A percentile compares a stretch with the other conserved stretches of the same genome.
These are phyloP conservation scores for Seiridium cupressi DNA, from an alignment of 2,329 filamentous ascomycete genomes.

Conservation along the genomic window DNA sequence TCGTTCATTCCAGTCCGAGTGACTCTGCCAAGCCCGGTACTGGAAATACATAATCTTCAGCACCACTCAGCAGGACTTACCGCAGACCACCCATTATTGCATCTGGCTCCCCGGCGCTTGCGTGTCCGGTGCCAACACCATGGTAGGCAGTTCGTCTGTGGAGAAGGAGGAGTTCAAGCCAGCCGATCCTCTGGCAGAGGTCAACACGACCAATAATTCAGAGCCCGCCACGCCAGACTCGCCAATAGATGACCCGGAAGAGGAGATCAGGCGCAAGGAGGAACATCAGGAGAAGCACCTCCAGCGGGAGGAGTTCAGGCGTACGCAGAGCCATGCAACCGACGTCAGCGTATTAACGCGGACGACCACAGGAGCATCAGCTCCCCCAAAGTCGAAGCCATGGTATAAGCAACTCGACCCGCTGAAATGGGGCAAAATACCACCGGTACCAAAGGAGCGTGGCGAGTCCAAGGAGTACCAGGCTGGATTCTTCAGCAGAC, in stretches of 20 bases:
- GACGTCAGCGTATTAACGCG: constrained; percentile 47
- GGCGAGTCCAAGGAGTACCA: constrained; percentile 65
- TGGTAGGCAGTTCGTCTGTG: constrained; percentile 21
- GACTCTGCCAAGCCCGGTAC: not conserved
- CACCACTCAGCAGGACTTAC: not conserved
- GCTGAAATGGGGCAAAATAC: constrained; percentile 55
- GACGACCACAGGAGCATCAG: constrained; percentile 33
- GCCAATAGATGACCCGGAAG: constrained; percentile 21
- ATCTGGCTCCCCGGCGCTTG: not conserved
- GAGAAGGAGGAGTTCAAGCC: constrained; percentile 25
- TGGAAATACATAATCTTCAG: not conserved
- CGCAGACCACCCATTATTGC: not conserved
- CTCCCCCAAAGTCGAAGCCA: constrained; percentile 39
- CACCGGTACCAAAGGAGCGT: constrained; percentile 54
- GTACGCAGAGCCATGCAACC: constrained; percentile 52
- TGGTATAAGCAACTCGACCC: constrained; percentile 66
- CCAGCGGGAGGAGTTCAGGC: constrained; percentile 33
- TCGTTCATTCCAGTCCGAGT: no score
- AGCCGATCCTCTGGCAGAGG: constrained; percentile 20
- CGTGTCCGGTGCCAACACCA: constrained; percentile 7
- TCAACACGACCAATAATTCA: constrained; percentile 15
- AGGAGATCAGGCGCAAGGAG: constrained; percentile 23
- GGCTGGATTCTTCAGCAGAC: constrained; percentile 70
- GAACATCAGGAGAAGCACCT: constrained; percentile 24
- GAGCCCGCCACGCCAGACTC: constrained; percentile 16